Conservation (phyloP, 2,329 filamentous ascomycete species). For the Juglanconis juglandina region DNA sequence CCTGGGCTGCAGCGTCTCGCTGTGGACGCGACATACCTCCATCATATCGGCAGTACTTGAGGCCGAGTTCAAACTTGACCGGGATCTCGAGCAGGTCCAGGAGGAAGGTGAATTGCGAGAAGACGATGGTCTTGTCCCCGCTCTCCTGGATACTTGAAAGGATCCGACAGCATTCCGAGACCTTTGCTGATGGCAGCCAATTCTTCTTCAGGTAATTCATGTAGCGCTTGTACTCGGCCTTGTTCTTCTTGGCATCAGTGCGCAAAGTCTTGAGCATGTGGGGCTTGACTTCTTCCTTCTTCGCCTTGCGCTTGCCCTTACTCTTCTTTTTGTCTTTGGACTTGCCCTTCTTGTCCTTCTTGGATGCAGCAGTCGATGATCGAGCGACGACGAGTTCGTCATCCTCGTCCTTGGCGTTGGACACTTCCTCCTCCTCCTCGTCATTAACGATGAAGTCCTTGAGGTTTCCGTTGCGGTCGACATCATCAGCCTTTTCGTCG, state of each 20-base stretch:
- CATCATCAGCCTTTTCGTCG: conserved; percentile 29
- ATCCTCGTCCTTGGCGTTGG: conserved; percentile 18
- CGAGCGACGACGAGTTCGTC: conserved; percentile 14
- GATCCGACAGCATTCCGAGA: conserved; percentile 65
- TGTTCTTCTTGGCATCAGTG: conserved; percentile 61
- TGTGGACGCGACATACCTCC: conserved; percentile 67
- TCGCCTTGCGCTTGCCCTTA: conserved; percentile 42
- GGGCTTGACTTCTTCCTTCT: conserved; percentile 36
- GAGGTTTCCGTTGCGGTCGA: conserved; percentile 39
- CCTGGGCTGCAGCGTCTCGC: conserved; percentile 64
- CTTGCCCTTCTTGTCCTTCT: conserved; percentile 27
- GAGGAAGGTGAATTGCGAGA: conserved; percentile 77
- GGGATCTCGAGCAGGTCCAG: conserved; percentile 75
- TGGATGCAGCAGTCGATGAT: conserved; percentile 16
- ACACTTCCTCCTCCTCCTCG: conserved; percentile 27
- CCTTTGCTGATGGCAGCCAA: conserved; percentile 74
- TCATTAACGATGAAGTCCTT: conserved; percentile 53
- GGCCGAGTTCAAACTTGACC: conserved; percentile 49
- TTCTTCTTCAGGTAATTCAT: conserved; percentile 63
- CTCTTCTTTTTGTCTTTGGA: conserved; percentile 38
- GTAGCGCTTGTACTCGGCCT: conserved; percentile 64
- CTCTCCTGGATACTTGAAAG: conserved; percentile 46
- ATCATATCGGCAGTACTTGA: conserved; percentile 68
- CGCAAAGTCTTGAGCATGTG: conserved; percentile 49
- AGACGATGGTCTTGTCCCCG: conserved; percentile 75